Evolutionary conservation across 257 asterid genomes (phyloP).

Genomic region (Solanum clarkiae): DNA sequence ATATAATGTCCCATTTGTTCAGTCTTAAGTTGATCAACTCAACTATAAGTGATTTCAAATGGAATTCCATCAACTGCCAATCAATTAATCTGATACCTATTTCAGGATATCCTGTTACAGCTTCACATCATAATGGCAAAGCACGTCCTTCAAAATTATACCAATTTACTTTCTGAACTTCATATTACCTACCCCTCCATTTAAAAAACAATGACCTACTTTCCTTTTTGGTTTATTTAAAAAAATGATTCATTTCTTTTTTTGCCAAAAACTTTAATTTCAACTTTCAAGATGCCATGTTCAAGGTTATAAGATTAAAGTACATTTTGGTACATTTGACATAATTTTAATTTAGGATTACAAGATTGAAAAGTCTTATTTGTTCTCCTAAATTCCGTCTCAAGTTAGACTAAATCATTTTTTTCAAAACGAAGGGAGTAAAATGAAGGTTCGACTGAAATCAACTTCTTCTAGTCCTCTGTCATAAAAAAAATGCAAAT

Average conservation of each 20-base stretch:
- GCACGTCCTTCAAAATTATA: neutral
- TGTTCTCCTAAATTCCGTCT: too few species aligned
- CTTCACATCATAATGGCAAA: neutral
- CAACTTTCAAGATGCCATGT: too few species aligned
- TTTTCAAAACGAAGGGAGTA: too few species aligned
- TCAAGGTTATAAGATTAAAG: too few species aligned
- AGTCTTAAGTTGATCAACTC: neutral
- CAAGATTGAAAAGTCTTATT: too few species aligned
- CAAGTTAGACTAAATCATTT: too few species aligned
- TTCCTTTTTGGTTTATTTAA: too few species aligned
- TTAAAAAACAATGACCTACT: too few species aligned
- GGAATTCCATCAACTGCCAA: neutral
- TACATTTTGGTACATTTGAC: too few species aligned
- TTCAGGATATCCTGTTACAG: neutral
- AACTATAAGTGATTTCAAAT: neutral
- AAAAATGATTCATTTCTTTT: too few species aligned
- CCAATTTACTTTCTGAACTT: neutral
- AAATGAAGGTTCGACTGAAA: neutral
- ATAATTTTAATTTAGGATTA: too few species aligned
- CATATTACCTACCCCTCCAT: neutral
- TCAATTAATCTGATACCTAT: neutral
- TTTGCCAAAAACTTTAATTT: too few species aligned
- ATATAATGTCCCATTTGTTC: neutral
- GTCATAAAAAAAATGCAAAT: neutral
- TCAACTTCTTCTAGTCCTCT: neutral